phyloP scores from a whole-genome alignment of 2,329 filamentous ascomycete species.

The Aspergillus transmontanensis region DNA sequence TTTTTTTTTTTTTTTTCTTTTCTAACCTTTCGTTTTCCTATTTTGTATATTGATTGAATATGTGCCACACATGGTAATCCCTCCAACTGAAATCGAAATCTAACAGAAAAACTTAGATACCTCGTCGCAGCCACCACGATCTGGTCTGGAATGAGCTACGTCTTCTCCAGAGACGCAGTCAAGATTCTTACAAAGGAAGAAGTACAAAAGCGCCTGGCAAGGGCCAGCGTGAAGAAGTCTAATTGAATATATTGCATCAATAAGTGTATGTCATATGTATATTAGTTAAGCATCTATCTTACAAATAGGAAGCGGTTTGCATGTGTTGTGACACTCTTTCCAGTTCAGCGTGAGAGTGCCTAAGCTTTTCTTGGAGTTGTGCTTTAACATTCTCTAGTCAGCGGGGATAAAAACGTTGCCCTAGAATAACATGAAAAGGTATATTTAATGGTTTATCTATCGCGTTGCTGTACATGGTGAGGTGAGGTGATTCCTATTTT shows the following conservation, averaged over 20 bases:
- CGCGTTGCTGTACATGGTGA: not conserved
- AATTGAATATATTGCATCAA: constrained; percentile 4
- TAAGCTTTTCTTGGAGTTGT: not conserved
- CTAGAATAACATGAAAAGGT: not conserved
- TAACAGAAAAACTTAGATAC: constrained; percentile 59
- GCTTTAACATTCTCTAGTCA: not conserved
- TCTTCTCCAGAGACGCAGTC: constrained; percentile 87
- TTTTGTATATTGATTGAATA: too few species aligned
- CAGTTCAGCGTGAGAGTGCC: not conserved
- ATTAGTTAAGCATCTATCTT: not conserved
- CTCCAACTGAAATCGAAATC: not conserved
- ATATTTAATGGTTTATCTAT: not conserved
- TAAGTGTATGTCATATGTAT: constrained; percentile 2
- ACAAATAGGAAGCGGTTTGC: not conserved
- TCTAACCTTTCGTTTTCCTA: not conserved
- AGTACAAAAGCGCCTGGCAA: constrained; percentile 38
- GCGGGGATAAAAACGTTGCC: not conserved
- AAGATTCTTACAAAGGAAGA: constrained; percentile 68
- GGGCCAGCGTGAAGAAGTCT: constrained; percentile 30
- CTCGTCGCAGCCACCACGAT: constrained; percentile 85
- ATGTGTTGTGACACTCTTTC: not conserved
- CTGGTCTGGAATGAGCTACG: constrained; percentile 92
- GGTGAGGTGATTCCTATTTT: not conserved
- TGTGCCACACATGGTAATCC: not conserved
- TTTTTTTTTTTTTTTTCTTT: not conserved